These are phyloP conservation scores for Rutstroemia sp. DNA, from an alignment of 2,329 filamentous ascomycete genomes.

Conservation along the genomic window DNA sequence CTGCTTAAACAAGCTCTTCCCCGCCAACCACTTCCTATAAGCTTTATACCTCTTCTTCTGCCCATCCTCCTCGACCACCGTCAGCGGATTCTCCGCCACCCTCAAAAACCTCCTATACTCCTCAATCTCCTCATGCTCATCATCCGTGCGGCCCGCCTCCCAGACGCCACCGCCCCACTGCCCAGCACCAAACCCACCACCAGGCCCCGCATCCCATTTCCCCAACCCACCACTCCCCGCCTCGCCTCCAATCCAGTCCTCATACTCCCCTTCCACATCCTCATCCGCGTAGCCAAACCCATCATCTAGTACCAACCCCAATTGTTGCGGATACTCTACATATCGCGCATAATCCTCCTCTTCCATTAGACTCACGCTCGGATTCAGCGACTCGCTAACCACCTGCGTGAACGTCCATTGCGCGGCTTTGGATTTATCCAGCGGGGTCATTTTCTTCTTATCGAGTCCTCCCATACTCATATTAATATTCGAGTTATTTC, in stretches of 20 bases:
- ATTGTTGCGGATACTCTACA: constrained; percentile 78
- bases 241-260: constrained; percentile 57
- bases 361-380: constrained; percentile 69
- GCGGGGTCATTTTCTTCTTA: constrained; percentile 48
- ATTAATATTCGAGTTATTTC: constrained; percentile 10
- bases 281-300: constrained; percentile 44
- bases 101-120: constrained; percentile 72
- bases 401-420: constrained; percentile 87
- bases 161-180: constrained; percentile 1
- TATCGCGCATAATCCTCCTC: constrained; percentile 83
- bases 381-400: constrained; percentile 78
- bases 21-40: constrained; percentile 88
- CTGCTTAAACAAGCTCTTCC: constrained; percentile 96
- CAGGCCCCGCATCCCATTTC: constrained; percentile 2
- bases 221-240: constrained; percentile 49
- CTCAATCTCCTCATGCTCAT: constrained; percentile 46
- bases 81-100: constrained; percentile 75
- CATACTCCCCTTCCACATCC: constrained; percentile 59
- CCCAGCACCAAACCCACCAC: background rate
- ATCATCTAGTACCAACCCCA: constrained; percentile 72
- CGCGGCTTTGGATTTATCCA: constrained; percentile 73
- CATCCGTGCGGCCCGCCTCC: background rate
- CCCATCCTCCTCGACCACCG: constrained; percentile 78
- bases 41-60: constrained; percentile 95
- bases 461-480: constrained; percentile 13